Base-by-base conservation (phyloP, 345 rosid genomes). In the Turritis glabra region DNA sequence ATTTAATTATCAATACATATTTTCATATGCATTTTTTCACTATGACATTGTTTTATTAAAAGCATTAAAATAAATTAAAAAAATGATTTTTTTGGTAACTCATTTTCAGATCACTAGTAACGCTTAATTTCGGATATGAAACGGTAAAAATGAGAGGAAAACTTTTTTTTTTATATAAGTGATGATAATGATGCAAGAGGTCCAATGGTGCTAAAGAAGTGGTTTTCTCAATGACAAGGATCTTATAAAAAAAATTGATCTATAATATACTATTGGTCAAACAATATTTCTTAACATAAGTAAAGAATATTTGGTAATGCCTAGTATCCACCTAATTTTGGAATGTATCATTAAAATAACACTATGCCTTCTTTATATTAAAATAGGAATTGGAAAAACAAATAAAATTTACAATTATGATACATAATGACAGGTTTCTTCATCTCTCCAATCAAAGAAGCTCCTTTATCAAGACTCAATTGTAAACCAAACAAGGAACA, bases 401-500 rank as follows among this genome's bases (percentile, higher is more conserved):
- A 19, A 47, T 18, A 47, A 63, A 62, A 27, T 12, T 5, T 53
- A 21, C 15, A 54, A 62, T 32, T 56, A 72, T 73, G 56, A 44
- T 67, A 11, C 10, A 6, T 48, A 23, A 66, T 67, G 53, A 59
- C 32, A 78, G 78, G 53, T 44, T 65, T 26, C 71, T 73, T 73
- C 74, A 73, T 67, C 59, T 60, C 54, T 73, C 75, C 74, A 72
- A 72, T 78, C 78, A 79, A 73, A 61, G 78, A 67, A 79, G 71
- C 71, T 54, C 78, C 78, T 40, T 79, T 67, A 72, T 67, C 77
- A 78, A 78, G 81, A 71, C 73, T 71, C 63, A 38, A 5, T 25
- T 77, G 80, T 77, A 70, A 64, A 77, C 77, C 55, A 77, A 65
- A 71, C 56, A 58, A 71, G 77, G 77, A 77, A 77, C 80, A 71